phyloP scores from a whole-genome alignment of 345 rosid genomes.

The Eutrema heterophyllum region DNA sequence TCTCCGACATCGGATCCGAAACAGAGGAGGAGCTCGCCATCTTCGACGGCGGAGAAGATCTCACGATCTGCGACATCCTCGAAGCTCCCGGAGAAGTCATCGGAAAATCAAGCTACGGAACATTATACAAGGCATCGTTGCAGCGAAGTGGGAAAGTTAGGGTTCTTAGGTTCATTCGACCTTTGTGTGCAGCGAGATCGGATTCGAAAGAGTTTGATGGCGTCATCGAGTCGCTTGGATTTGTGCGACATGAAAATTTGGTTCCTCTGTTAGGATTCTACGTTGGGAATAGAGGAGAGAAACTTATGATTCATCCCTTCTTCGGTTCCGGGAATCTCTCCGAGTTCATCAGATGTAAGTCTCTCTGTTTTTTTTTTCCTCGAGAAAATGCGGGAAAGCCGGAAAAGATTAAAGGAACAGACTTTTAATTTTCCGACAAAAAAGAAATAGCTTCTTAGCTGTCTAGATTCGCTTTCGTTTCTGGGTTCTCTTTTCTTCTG shows the following conservation, averaged over 20 bases:
- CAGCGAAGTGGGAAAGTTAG: conserved; percentile 45
- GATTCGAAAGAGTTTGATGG: conserved; percentile 43
- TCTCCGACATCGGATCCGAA: neutral
- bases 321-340: conserved; percentile 58
- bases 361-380: conserved; percentile 6
- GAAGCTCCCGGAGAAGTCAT: conserved; percentile 98
- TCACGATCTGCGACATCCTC: conserved; percentile 70
- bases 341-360: conserved; percentile 66
- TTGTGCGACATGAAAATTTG: conserved; percentile 64
- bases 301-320: conserved; percentile 84
- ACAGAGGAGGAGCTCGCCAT: conserved; percentile 55
- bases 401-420: neutral
- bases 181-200: conserved; percentile 46
- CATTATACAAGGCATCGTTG: conserved; percentile 73
- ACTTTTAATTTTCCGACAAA: neutral
- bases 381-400: neutral
- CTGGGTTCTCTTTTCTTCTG: neutral
- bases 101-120: conserved; percentile 84
- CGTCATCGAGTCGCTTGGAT: conserved; percentile 52
- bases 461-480: neutral
- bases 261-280: conserved; percentile 88
- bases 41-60: conserved; percentile 64
- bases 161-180: conserved; percentile 83
- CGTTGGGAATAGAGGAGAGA: conserved; percentile 81
- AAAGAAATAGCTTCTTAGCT: conserved; percentile 11